Evolutionary conservation across 164 flowering plant species (phyloP).

Genomic region (Vitis rupestris): DNA sequence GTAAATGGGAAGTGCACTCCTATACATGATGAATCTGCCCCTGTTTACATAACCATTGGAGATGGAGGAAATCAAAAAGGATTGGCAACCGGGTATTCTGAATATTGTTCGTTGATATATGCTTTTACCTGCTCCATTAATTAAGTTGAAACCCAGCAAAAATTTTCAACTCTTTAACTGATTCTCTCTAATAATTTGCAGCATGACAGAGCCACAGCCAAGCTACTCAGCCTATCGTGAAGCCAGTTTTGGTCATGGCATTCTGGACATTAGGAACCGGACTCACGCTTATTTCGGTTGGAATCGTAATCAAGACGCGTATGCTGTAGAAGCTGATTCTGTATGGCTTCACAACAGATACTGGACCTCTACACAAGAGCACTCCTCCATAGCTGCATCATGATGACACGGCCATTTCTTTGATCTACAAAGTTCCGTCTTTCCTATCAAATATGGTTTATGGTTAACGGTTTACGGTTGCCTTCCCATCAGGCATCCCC

Average conservation of each 20-base stretch:
- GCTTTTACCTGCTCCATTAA: no score
- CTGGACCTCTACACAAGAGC: conserved; percentile 15
- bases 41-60: conserved; percentile 47
- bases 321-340: conserved; percentile 40
- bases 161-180: background rate
- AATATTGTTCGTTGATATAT: no score
- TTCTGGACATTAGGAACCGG: conserved; percentile 51
- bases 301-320: conserved; percentile 56
- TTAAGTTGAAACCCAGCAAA: no score
- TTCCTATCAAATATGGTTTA: no score
- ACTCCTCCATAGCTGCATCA: background rate
- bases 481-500: no score
- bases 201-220: conserved; percentile 56
- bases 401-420: background rate
- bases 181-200: conserved; percentile 11
- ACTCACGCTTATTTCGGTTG: conserved; percentile 57
- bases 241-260: conserved; percentile 57
- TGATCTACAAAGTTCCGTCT: no score
- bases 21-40: conserved; percentile 35
- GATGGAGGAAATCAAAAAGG: conserved; percentile 63
- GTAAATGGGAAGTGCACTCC: conserved; percentile 38
- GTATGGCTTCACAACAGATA: conserved; percentile 44
- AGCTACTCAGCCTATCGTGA: conserved; percentile 53
- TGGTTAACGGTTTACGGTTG: no score
- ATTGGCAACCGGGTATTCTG: conserved; percentile 28